Evolutionary conservation across 345 rosid genomes (phyloP), one percentile per base, ranked within the genome.

Genomic region (Psidium guajava): DNA sequence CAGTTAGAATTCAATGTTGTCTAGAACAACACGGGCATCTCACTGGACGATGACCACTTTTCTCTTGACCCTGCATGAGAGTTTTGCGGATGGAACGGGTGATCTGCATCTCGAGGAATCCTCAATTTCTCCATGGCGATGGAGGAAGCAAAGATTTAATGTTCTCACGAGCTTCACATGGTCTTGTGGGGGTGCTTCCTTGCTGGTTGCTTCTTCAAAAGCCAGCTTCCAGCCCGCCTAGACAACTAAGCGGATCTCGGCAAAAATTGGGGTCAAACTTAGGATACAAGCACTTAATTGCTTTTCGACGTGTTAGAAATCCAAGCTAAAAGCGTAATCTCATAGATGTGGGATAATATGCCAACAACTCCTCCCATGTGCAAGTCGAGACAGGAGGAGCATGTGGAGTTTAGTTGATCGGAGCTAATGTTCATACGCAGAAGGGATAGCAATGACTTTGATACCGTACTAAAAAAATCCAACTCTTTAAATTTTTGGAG

Each of bases 391-490:
- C 5, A 69, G 6, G 4, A 18, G 13, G 2, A 20, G 4, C 7
- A 69, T 0, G 47, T 36, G 13, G 6, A 36, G 40, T 69, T 36
- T 36, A 69, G 4, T 10, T 1, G 12, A 8, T 16, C 11, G 0
- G 0, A 3, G 18, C 40, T 0, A 25, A 36, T 0, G 47, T 7
- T 18, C 6, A 18, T 8, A 64, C 3, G 0, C 2, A 1, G 16
- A 32, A 64, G 2, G 0, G 3, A 64, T 64, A 64, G 0, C 3
- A 64, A 6, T 0, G 0, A 64, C 6, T 28, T 2, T 28, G 5
- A 28, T 61, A 61, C 1, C 11, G 3, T 28, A 1, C 13, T 8
- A 16, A 0, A 32, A 32, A 16, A 28, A 1, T 16, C 5, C 6
- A 61, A 28, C 0, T 0, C 5, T 11, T 50, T 8, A 2, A 3